Conservation (phyloP, 345 rosid species). For the Aquilaria sinensis region DNA sequence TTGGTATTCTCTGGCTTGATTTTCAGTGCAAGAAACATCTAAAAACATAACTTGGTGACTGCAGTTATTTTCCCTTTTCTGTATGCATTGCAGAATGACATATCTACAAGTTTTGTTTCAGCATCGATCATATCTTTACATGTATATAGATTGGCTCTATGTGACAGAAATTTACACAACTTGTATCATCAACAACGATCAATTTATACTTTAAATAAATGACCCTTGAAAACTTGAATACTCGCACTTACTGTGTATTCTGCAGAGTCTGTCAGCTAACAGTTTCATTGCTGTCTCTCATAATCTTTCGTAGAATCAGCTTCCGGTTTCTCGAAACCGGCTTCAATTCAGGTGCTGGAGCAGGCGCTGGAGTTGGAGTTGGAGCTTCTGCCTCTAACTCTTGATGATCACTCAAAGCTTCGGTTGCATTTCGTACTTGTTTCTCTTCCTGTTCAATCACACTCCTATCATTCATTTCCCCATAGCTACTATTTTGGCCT, state of each 20-base stretch:
- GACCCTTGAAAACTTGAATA: too few species aligned
- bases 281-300: slow-evolving; percentile 7
- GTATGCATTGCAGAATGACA: too few species aligned
- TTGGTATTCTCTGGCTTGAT: too few species aligned
- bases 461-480: slow-evolving; percentile 36
- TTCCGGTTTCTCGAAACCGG: slow-evolving; percentile 11
- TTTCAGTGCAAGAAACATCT: too few species aligned
- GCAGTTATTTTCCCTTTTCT: too few species aligned
- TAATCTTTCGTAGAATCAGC: slow-evolving; percentile 8
- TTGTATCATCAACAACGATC: too few species aligned
- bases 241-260: not conserved
- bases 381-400: not conserved
- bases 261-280: not conserved
- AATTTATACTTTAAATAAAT: too few species aligned
- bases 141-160: too few species aligned
- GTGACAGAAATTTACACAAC: too few species aligned
- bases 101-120: too few species aligned
- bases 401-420: slow-evolving; percentile 4
- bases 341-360: slow-evolving; percentile 19
- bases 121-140: too few species aligned
- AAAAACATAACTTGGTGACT: too few species aligned
- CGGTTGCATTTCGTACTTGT: slow-evolving; percentile 2
- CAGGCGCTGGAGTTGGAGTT: slow-evolving; percentile 12
- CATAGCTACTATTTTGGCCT: not conserved
- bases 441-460: slow-evolving; percentile 33